Base-by-base conservation (phyloP, 768 basidiomycete species). In the Ramaria sp. region DNA sequence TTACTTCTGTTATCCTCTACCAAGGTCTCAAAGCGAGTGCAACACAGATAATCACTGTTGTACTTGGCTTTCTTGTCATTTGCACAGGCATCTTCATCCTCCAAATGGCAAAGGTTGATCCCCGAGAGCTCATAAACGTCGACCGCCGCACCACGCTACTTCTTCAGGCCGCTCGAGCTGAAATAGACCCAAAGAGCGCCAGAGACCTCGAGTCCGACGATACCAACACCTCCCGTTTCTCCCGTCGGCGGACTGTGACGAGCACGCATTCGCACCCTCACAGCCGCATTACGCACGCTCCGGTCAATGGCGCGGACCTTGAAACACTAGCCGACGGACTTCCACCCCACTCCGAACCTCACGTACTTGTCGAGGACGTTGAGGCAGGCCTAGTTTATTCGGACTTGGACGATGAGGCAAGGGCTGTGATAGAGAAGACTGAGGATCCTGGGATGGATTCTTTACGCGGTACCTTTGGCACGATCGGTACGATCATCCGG, bases 361-460 rank as follows among this genome's bases (percentile, higher is more conserved):
- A 13, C 38, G 22, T 18, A 10, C 37, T 37, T 9, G 20, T 20
- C 43, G 45, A 34, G 27, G 34, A 34, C 20, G 16, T 12, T 20
- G 27, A 25, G 10, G n/a, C 27, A 37, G 38, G 25, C 16, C 24
- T 5, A 13, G 18, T n/a, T 8, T 52, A 25, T 25, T 16, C 38
- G 1, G 57, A 57, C 38, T 32, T 30, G 22, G 52, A 57, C 27
- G 52, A 54, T 12, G 43, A 53, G 28, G 24, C 22, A 18, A 37
- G 56, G 28, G 47, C 48, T 22, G 49, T 36, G n/a, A 32, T 58
- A n/a, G 57, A 34, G 47, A 45, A 48, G 28, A 51, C 69, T 12
- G 75, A 77, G 59, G 73, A 76, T 54, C 75, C 74, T 0, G 74
- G 74, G 1, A 69, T 75, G 62, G 75, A 77, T 56, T 70, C 74